Percentiles rank a stretch among this genome's conserved stretches.
Conservation (phyloP, 768 basidiomycete genomes). For the Leucocoprinus birnbaumii region DNA sequence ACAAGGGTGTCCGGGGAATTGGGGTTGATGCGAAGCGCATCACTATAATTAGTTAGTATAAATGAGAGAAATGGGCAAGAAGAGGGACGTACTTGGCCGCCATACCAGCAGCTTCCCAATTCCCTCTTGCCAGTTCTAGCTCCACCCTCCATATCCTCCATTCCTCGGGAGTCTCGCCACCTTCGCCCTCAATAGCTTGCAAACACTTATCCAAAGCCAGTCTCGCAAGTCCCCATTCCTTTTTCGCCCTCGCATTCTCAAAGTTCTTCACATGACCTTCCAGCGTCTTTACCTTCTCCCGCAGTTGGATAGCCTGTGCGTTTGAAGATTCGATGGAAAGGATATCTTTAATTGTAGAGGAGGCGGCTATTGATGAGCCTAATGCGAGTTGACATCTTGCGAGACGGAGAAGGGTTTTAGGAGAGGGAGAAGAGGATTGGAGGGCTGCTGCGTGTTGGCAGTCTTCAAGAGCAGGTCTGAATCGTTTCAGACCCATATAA, state of each 20-base stretch:
- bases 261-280: slow-evolving; percentile 67
- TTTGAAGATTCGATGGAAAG: slow-evolving; percentile 64
- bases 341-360: slow-evolving; percentile 61
- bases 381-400: slow-evolving; percentile 83
- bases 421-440: slow-evolving; percentile 46
- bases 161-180: slow-evolving; percentile 69
- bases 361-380: slow-evolving; percentile 64
- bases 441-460: slow-evolving; percentile 72
- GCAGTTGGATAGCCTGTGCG: slow-evolving; percentile 54
- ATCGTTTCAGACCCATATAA: slow-evolving; percentile 78
- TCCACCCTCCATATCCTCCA: slow-evolving; percentile 84
- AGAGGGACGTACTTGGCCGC: slow-evolving; percentile 65
- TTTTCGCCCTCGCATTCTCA: slow-evolving; percentile 47
- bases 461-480: slow-evolving; percentile 70
- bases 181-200: slow-evolving; percentile 72
- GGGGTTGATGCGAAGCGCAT: slow-evolving; percentile 67
- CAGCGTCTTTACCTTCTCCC: slow-evolving; percentile 57
- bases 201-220: slow-evolving; percentile 79
- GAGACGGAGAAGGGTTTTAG: slow-evolving; percentile 81
- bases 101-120: slow-evolving; percentile 69
- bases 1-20: slow-evolving; percentile 80
- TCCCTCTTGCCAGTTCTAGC: slow-evolving; percentile 67
- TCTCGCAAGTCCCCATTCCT: slow-evolving; percentile 77
- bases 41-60: slow-evolving; percentile 37
- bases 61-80: slow-evolving; percentile 1